Evolutionary conservation across 441 rosid species (phyloP), one percentile per base, ranked within the genome.

Genomic region (Populus trichocarpa): DNA sequence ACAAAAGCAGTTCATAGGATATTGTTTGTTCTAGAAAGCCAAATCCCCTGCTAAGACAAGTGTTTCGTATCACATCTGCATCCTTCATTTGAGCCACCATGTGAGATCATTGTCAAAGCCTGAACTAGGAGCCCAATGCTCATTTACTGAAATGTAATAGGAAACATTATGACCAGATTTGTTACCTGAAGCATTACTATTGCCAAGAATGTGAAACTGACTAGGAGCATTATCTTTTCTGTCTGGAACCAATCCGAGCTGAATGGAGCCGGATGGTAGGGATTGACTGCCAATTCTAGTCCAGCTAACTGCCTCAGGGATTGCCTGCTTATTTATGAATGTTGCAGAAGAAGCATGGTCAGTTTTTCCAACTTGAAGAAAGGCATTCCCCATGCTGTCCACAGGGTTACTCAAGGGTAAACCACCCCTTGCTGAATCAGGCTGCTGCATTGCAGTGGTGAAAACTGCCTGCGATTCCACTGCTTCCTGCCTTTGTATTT

Each of bases 401-500:
- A 64, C 73, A 80, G 83, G 74, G 75, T 78, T 80, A 36, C 75
- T 73, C 79, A 76, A 79, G 46, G 81, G 79, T 73, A 85, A 74
- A 79, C 81, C 78, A 77, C 81, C 86, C 84, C 78, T 80, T 36
- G 83, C 73, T 77, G 80, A 80, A 59, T 84, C 87, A 78, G 79
- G 84, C 79, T 81, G 92, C 79, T 79, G 83, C 57, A 80, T 28
- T 38, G 82, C 73, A 79, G 84, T 35, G 22, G 82, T 69, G 38
- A 74, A 78, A 72, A 77, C 67, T 73, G 86, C 75, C 40, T 81
- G 91, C 40, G 87, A 81, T 66, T 85, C 90, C 65, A 79, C 79
- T 18, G 80, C 86, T 84, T 84, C 91, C 69, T 85, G 90, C 78
- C 82, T 83, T 78, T 84, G 93, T 75, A 83, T 71, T 74, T 86